Base-by-base conservation (phyloP, 257 asterid genomes). In the Striga asiatica region DNA sequence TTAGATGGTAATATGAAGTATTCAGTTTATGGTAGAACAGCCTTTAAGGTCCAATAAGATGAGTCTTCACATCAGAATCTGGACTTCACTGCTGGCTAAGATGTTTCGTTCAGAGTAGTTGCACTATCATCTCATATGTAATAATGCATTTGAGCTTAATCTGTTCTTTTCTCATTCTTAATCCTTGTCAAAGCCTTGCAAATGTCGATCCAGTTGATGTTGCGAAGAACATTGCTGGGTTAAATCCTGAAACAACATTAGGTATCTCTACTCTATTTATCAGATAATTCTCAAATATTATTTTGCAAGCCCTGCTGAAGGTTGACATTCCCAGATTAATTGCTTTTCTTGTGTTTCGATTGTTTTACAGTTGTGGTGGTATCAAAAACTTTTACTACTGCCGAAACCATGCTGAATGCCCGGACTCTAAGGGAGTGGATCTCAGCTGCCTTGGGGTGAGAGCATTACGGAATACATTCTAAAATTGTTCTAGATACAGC, bases 361-460 rank as follows among this genome's bases (percentile, higher is more conserved):
- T 76, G 59, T 27, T 25, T 29, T 74, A 78, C 73, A 88, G 97
- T 81, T 73, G 97, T 92, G 52, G 99, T 92, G 77, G 99, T 92
- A 53, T 92, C 99, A 17, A 92, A 88, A 68, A 92, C 97, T 54
- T 92, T 92, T 75, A 92, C 97, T 51, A 92, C 99, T 27, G 99
- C 99, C 54, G 99, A 92, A 72, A 92, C 99, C 51, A 92, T 92
- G 97, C 75, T 92, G 70, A 92, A 92, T 62, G 97, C 99, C 25
- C 82, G 99, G 48, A 88, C 97, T 29, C 55, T 92, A 67, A 88
- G 97, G 78, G 95, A 92, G 79, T 92, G 99, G 99, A 92, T 92
- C 52, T 82, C 94, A 4, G 73, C 91, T 31, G 75, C 94, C 56
- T 70, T 92, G 78, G 99, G 99, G 97, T 88, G 66, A 72, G 89